Base-by-base conservation (phyloP, 2,329 filamentous ascomycete species). In the Fusarium nematophilum region DNA sequence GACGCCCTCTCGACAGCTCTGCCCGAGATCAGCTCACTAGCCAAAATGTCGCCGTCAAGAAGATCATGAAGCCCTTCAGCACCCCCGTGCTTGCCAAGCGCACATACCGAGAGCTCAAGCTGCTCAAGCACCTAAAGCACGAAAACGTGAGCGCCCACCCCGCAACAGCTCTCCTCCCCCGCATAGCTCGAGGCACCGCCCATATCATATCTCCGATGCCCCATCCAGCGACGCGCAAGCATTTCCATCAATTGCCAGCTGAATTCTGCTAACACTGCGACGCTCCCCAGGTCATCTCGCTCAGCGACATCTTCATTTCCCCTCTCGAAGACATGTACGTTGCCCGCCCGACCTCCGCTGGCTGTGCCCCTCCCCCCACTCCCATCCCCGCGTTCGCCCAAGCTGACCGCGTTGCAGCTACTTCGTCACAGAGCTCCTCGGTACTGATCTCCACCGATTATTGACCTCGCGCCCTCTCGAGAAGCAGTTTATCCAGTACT, bases 21-120 rank as follows among this genome's bases (percentile, higher is more conserved):
- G 95, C 95, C 54, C 94, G 93, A 80, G 95, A 99, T 78, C 93
- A 98, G 82, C 92, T 99, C 78, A 98, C 95, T 57, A 91, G 87
- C 76, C 93, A 97, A 78, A 93, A 93, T 78, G 95, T 99, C 59
- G 95, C 95, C 56, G 93, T 99, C 75, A 99, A 99, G 86, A 99
- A 99, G 87, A 99, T 99, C 74, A 98, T 99, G 94, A 99, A 98
- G 83, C 95, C 95, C 9, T 99, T 99, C 80, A 97, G 93, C 84
- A 99, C 95, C n/a, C 93, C 95, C 1, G 95, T 99, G 55, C 84
- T 99, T 40, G 95, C 95, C 55, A 99, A 99, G 83, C 87, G 95
- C 74, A 99, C 95, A 66, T 99, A 99, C 78, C 89, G 95, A 73
- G 95, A 99, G 78, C 82, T 99, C 74, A 99, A 98, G 83, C 86